These are phyloP conservation scores for Trifolium dubium DNA, from an alignment of 306 rosid genomes.

Conservation along the genomic window DNA sequence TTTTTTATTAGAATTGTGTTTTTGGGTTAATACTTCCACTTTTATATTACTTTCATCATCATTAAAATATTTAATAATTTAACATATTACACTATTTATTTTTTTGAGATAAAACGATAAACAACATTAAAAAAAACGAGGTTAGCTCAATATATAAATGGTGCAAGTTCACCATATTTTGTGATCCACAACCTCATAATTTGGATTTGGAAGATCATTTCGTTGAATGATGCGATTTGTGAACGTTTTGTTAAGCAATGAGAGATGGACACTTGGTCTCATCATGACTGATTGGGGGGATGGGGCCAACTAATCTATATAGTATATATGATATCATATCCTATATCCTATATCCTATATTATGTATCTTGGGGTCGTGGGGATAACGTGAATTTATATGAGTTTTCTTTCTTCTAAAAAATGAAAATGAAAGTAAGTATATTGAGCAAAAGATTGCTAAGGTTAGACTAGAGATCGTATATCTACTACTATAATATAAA, in stretches of 20 bases:
- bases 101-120: too few relatives aligned
- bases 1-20: background rate
- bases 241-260: conserved; percentile 2
- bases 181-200: background rate
- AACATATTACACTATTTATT: too few relatives aligned
- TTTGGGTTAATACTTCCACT: background rate
- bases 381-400: background rate
- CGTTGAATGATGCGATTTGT: background rate
- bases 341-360: background rate
- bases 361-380: background rate
- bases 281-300: background rate
- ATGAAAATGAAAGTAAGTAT: too few relatives aligned
- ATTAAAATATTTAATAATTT: too few relatives aligned
- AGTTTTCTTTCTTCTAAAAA: too few relatives aligned
- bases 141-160: too few relatives aligned
- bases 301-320: background rate
- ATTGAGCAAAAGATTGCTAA: too few relatives aligned
- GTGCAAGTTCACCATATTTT: background rate
- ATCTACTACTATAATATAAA: too few relatives aligned
- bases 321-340: too few relatives aligned
- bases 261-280: conserved; percentile 21
- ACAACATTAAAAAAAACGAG: too few relatives aligned
- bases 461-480: too few relatives aligned
- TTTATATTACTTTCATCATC: too few relatives aligned
- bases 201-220: background rate